Percentiles rank a stretch among this genome's conserved stretches.
Evolutionary conservation across 108 stramenopile genomes (phyloP).

Genomic region (Cyclostephanos invisitatus): DNA sequence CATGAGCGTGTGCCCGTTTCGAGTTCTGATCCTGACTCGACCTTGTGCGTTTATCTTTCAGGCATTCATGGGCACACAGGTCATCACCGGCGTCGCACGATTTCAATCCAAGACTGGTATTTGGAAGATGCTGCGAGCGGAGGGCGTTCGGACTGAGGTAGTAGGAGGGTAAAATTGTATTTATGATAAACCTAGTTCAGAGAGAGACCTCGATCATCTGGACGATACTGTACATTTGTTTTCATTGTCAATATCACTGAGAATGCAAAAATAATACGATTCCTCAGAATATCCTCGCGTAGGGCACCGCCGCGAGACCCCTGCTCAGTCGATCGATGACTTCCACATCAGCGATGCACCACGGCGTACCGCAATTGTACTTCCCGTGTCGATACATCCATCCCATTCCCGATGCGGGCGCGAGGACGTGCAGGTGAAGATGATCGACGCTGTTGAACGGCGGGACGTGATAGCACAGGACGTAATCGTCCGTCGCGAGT

Average conservation of each 20-base stretch:
- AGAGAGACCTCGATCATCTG: no score
- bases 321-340: conserved; percentile 44
- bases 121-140: conserved; percentile 57
- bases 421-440: conserved; percentile 79
- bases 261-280: background rate
- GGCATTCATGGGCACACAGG: conserved; percentile 86
- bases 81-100: conserved; percentile 67
- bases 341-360: conserved; percentile 48
- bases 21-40: background rate
- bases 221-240: no score
- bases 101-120: conserved; percentile 75
- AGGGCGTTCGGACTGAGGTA: background rate
- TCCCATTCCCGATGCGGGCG: conserved; percentile 64
- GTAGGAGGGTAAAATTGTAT: no score
- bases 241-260: no score
- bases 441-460: conserved; percentile 76
- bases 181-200: no score
- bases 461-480: conserved; percentile 69
- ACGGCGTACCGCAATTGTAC: conserved; percentile 53
- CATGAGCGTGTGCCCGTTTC: background rate
- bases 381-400: conserved; percentile 45
- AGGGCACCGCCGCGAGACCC: conserved; percentile 34
- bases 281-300: conserved; percentile 3
- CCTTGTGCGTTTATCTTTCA: background rate
- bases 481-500: conserved; percentile 50